A percentile compares a stretch with the other conserved stretches of the same genome.
Conservation (phyloP, 805 yeast genomes). For the Maudiozyma saulgeensis region DNA sequence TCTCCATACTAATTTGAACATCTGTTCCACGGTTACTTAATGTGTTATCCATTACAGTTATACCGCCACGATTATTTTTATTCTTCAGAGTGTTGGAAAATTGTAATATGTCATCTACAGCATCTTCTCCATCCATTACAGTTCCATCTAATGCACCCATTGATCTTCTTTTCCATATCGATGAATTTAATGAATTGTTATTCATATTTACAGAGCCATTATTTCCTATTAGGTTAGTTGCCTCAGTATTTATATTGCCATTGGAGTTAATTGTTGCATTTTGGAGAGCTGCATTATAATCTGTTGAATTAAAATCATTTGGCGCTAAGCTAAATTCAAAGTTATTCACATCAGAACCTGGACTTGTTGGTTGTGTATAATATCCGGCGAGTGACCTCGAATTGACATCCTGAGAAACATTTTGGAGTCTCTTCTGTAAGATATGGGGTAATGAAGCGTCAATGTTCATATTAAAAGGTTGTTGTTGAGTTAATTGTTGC, state of each 20-base stretch:
- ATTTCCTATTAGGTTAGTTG: slow-evolving; percentile 1
- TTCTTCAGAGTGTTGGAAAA: slow-evolving; percentile 14
- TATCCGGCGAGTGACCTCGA: slow-evolving; percentile 23
- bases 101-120: slow-evolving; percentile 25
- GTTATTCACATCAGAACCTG: slow-evolving; percentile 7
- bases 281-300: not conserved
- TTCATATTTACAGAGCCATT: not conserved
- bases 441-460: slow-evolving; percentile 23
- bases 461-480: slow-evolving; percentile 6
- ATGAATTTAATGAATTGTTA: not conserved
- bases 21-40: slow-evolving; percentile 1
- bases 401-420: slow-evolving; percentile 20
- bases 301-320: not conserved
- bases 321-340: slow-evolving; percentile 1
- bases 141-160: slow-evolving; percentile 20
- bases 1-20: not conserved
- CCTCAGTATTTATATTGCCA: not conserved
- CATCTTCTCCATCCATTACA: slow-evolving; percentile 22
- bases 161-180: slow-evolving; percentile 20
- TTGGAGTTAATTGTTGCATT: not conserved
- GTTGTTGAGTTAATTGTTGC: slow-evolving; percentile 6
- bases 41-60: not conserved
- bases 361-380: slow-evolving; percentile 28
- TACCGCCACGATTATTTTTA: not conserved
- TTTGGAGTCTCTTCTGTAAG: slow-evolving; percentile 20